These are phyloP conservation scores for Spathaspora hagerdaliae DNA, from an alignment of 805 yeast species.

Conservation along the genomic window DNA sequence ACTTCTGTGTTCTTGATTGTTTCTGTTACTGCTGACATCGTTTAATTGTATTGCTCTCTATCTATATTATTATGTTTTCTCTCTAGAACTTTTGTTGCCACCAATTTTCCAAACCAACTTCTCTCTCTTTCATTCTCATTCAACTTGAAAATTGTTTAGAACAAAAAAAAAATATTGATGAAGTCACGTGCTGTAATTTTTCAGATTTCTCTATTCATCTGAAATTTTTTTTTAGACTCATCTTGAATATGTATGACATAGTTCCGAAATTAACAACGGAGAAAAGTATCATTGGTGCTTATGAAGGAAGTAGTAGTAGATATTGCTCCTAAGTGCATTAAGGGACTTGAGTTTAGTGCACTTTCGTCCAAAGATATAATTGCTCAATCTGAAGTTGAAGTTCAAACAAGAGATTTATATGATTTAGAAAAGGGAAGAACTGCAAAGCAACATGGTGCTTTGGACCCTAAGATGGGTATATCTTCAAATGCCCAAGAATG, in stretches of 20 bases:
- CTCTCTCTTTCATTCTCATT: no score
- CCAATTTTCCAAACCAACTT: no score
- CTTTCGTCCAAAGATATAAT: slow-evolving; percentile 87
- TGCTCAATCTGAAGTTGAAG: slow-evolving; percentile 92
- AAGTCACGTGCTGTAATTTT: no score
- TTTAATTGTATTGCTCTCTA: no score
- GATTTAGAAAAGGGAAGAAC: slow-evolving; percentile 85
- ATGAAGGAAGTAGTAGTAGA: slow-evolving; percentile 60
- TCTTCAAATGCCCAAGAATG: slow-evolving; percentile 85
- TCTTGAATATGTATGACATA: no score
- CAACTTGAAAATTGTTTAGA: no score
- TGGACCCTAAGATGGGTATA: slow-evolving; percentile 92
- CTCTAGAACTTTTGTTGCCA: no score
- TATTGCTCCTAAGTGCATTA: slow-evolving; percentile 83
- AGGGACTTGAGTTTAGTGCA: slow-evolving; percentile 89
- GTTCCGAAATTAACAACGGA: no score
- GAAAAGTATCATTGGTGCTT: neutral
- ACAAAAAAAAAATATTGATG: no score
- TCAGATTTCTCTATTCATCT: no score
- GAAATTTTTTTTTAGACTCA: no score
- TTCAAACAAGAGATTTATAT: slow-evolving; percentile 84
- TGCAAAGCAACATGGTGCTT: slow-evolving; percentile 82
- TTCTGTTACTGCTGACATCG: neutral
- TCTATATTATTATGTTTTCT: no score
- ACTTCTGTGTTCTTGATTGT: neutral